A percentile compares a stretch with the other conserved stretches of the same genome.
Evolutionary conservation across 2,329 filamentous ascomycete genomes (phyloP).

Genomic region (Botrytis cinerea): DNA sequence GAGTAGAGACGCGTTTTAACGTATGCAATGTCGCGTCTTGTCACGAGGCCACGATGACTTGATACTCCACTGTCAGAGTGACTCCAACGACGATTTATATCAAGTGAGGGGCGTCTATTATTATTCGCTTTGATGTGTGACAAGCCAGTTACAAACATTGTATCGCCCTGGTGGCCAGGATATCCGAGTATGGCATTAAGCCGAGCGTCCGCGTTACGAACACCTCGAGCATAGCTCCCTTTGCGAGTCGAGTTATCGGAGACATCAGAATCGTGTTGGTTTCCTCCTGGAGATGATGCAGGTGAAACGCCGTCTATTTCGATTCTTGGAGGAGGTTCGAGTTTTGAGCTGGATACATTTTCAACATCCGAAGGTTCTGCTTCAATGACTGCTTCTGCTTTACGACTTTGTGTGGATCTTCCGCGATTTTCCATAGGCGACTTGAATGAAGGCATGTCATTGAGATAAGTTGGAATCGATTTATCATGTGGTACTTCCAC

Average conservation of each 20-base stretch:
- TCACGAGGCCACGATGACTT: constrained; percentile 49
- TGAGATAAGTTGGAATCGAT: constrained; percentile 32
- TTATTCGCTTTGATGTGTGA: constrained; percentile 44
- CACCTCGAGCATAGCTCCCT: constrained; percentile 32
- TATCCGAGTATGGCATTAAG: constrained; percentile 42
- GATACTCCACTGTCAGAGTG: constrained; percentile 49
- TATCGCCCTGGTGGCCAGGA: constrained; percentile 41
- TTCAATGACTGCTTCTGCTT: constrained; percentile 30
- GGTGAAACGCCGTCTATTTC: constrained; percentile 47
- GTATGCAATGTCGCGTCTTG: constrained; percentile 76
- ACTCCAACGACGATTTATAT: constrained; percentile 51
- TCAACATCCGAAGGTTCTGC: constrained; percentile 42
- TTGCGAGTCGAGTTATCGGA: constrained; percentile 37
- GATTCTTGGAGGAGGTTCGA: constrained; percentile 52
- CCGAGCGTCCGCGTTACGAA: constrained; percentile 37
- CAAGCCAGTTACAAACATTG: constrained; percentile 50
- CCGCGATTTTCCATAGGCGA: constrained; percentile 48
- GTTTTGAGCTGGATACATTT: constrained; percentile 47
- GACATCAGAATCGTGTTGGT: constrained; percentile 33
- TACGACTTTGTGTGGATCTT: constrained; percentile 36
- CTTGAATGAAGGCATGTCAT: constrained; percentile 51
- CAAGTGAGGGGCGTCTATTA: constrained; percentile 31
- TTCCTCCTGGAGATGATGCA: constrained; percentile 33
- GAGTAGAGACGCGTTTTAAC: constrained; percentile 74
- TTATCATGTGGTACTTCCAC: constrained; percentile 26